A percentile compares a stretch with the other conserved stretches of the same genome.
phyloP scores from a whole-genome alignment of 176 grass and related monocot genomes.

The Phoenix roebelenii region DNA sequence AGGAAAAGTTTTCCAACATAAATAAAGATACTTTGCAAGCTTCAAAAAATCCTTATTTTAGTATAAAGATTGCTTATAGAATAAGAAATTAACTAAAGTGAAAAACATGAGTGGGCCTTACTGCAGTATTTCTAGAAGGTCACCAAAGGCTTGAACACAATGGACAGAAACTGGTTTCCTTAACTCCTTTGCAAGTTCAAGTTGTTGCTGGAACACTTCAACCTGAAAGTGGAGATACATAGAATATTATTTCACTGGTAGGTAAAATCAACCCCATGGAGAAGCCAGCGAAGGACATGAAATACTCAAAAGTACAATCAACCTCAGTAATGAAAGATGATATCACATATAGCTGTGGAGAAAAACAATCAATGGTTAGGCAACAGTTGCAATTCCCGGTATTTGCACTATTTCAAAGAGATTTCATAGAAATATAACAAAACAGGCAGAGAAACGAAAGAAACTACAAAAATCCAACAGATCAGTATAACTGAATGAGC shows the following conservation, averaged over 20 bases:
- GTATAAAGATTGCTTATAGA: no score
- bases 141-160: conserved; percentile 76
- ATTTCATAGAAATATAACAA: no score
- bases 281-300: conserved; percentile 3
- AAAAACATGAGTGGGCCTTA: conserved; percentile 11
- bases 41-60: no score
- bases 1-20: no score
- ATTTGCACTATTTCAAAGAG: no score
- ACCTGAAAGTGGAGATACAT: conserved; percentile 30
- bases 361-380: no score
- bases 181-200: conserved; percentile 84
- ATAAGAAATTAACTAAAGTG: no score
- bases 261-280: no score
- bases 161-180: conserved; percentile 73
- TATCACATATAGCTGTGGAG: no score
- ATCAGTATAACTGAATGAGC: no score
- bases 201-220: conserved; percentile 61
- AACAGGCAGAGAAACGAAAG: background rate
- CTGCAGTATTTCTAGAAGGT: conserved; percentile 77
- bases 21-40: no score
- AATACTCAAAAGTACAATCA: conserved; percentile 4
- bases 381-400: no score
- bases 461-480: background rate
- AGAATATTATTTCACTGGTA: conserved; percentile 3
- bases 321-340: background rate